Percentiles rank a stretch among this genome's conserved stretches.
Evolutionary conservation across 2,329 filamentous ascomycete species (phyloP).

Genomic region (Fusarium virguliforme): DNA sequence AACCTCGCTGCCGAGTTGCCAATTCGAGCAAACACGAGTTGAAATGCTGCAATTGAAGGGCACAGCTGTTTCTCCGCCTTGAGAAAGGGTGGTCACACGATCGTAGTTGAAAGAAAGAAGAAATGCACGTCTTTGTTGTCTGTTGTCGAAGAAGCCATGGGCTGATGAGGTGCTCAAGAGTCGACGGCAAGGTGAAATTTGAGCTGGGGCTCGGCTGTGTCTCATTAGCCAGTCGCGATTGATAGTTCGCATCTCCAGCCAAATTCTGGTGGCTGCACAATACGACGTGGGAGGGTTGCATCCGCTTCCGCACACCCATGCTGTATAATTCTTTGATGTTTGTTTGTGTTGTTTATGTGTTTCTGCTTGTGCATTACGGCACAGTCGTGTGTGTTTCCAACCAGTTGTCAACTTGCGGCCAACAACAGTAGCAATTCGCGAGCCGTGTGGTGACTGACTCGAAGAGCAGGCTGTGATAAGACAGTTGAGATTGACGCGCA

Average conservation of each 20-base stretch:
- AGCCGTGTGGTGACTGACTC: background rate
- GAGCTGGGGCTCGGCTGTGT: conserved; percentile 34
- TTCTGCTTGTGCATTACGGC: conserved; percentile 22
- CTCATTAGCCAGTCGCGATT: conserved; percentile 34
- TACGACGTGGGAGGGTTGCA: conserved; percentile 40
- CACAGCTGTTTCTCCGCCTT: background rate
- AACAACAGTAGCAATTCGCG: background rate
- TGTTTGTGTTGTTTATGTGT: background rate
- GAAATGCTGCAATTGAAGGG: conserved; percentile 17
- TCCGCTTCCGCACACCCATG: conserved; percentile 29
- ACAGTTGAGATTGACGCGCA: conserved; percentile 26
- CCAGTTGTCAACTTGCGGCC: conserved; percentile 3
- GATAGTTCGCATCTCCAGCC: conserved; percentile 23
- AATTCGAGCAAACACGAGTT: conserved; percentile 11
- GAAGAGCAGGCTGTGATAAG: background rate
- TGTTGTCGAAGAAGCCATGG: background rate
- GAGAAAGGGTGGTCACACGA: background rate
- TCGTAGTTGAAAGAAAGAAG: background rate
- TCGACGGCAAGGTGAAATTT: conserved; percentile 23
- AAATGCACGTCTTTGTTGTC: background rate
- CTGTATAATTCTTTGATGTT: conserved; percentile 19
- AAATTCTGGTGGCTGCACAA: conserved; percentile 33
- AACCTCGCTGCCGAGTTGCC: conserved; percentile 22
- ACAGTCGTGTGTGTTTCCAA: conserved; percentile 3
- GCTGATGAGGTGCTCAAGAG: conserved; percentile 11